Evolutionary conservation across 2,329 filamentous ascomycete genomes (phyloP), one percentile per base, ranked within the genome.

Genomic region (Coniochaeta sp.): DNA sequence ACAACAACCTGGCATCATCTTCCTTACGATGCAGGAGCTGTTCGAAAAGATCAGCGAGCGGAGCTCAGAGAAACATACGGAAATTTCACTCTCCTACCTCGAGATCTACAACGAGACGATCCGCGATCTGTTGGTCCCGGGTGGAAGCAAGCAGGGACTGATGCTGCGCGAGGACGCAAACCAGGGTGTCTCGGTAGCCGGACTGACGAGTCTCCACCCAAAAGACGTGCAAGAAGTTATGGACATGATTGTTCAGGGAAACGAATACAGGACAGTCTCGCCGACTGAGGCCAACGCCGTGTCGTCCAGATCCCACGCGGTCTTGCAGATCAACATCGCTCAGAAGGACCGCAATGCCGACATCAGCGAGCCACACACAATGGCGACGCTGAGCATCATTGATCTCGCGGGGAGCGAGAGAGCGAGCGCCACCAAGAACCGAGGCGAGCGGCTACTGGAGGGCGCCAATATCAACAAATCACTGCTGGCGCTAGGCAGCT

Each of bases 61-160:
- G 59, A 88, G 88, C 63, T 86, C 89, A 61, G 92, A 96, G 62
- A 98, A 97, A 75, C 81, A 87, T 31, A 95, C 92, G 3, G 95
- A 98, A 69, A 80, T 99, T 59, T 91, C 93, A 0, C 84, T 99
- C 17, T 97, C 93, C 0, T 99, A 98, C 70, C 82, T 99, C 40
- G 95, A 99, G 72, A 99, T 99, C 64, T 99, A 99, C 81, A 99
- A 99, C 72, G 95, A 99, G 77, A 97, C 93, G 0, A 99, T 99
- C 68, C 90, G 95, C 58, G 95, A 99, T 76, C 77, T 99, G 69
- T 81, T 99, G 50, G 89, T 95, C n/a, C 89, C 91, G 0, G 89
- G 89, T 26, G 90, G 88, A 40, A 90, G 87, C 74, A 95, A 93
- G 76, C 83, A 87, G 65, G 89, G 91, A 3, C 76, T 99, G 64